Conservation (phyloP, 2,329 filamentous ascomycete genomes). For the Fusarium oxysporum region DNA sequence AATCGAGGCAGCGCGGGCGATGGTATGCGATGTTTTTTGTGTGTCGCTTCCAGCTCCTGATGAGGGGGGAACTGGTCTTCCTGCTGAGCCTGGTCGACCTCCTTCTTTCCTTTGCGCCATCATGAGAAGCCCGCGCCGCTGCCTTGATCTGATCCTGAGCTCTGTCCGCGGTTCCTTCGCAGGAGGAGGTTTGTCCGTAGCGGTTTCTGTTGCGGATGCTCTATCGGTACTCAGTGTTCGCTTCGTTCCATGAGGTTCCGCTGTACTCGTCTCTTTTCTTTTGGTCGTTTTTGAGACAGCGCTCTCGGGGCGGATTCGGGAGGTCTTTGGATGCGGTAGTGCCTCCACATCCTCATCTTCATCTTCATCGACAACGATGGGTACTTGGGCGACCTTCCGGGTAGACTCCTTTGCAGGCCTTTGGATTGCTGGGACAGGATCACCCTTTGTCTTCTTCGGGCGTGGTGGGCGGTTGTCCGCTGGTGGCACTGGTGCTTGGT, state of each 20-base stretch:
- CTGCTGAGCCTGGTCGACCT: not conserved
- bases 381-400: not conserved
- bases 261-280: not conserved
- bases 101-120: conserved; percentile 51
- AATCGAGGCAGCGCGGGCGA: not conserved
- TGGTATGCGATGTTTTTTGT: not conserved
- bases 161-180: conserved; percentile 54
- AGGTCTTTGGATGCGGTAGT: not conserved
- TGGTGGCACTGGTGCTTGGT: not conserved
- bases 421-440: not conserved
- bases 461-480: not conserved
- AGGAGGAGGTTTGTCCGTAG: not conserved
- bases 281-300: not conserved
- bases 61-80: not conserved
- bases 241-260: conserved; percentile 6
- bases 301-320: not conserved
- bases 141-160: conserved; percentile 59
- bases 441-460: not conserved
- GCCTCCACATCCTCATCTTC: conserved; percentile 1
- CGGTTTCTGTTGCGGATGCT: not conserved
- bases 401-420: not conserved
- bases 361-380: not conserved
- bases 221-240: conserved; percentile 5
- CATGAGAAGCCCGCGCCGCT: conserved; percentile 62
- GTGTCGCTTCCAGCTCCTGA: not conserved